Conservation (phyloP, 768 basidiomycete genomes). For the Calocybe gangraenosa region DNA sequence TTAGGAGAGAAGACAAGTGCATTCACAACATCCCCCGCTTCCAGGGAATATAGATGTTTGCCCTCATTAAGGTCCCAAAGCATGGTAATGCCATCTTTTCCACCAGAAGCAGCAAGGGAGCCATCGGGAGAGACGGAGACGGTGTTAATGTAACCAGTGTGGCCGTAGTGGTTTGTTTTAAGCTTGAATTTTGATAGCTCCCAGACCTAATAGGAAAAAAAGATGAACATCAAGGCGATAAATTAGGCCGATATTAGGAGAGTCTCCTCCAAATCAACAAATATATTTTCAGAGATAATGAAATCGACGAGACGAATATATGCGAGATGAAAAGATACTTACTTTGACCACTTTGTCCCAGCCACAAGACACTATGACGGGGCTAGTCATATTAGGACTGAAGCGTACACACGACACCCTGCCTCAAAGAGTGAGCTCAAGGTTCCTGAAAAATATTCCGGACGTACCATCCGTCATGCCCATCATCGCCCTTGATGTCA, state of each 20-base stretch:
- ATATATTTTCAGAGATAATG: too few species aligned
- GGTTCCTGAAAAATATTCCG: slow-evolving; percentile 13
- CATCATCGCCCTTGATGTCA: slow-evolving; percentile 97
- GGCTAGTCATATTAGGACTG: slow-evolving; percentile 95
- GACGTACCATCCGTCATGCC: slow-evolving; percentile 88
- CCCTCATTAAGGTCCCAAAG: slow-evolving; percentile 99
- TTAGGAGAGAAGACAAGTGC: slow-evolving; percentile 99
- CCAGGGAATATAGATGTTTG: slow-evolving; percentile 99
- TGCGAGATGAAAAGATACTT: slow-evolving; percentile 24
- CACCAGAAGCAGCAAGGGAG: slow-evolving; percentile 97
- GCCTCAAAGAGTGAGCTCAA: slow-evolving; percentile 3
- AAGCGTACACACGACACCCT: slow-evolving; percentile 99
- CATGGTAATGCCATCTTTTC: slow-evolving; percentile 99
- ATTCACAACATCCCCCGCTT: slow-evolving; percentile 98
- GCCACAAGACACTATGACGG: slow-evolving; percentile 97
- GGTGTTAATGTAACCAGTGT: slow-evolving; percentile 99
- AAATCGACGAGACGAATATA: background rate
- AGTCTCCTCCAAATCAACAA: slow-evolving; percentile 84
- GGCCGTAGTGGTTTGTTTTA: slow-evolving; percentile 99
- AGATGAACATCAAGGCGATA: slow-evolving; percentile 20
- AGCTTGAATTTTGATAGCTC: slow-evolving; percentile 99
- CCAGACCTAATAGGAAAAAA: slow-evolving; percentile 73
- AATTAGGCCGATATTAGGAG: slow-evolving; percentile 33
- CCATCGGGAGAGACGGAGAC: slow-evolving; percentile 98
- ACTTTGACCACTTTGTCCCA: slow-evolving; percentile 99